Conservation (phyloP, 768 basidiomycete genomes). For the Mycena haematopus region DNA sequence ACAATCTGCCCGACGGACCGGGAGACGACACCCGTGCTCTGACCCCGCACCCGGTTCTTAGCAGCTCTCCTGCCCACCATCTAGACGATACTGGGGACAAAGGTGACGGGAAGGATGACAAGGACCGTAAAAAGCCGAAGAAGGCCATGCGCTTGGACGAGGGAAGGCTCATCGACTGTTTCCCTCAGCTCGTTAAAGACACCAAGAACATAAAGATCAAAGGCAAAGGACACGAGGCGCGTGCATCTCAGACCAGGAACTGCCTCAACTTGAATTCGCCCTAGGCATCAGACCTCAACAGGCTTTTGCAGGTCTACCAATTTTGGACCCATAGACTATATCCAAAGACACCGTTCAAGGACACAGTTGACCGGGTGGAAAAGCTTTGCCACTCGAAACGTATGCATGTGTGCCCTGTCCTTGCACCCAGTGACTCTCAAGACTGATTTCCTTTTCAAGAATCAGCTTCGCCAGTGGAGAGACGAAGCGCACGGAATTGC, state of each 20-base stretch:
- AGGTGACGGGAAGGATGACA: constrained; percentile 31
- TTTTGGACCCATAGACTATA: constrained; percentile 95
- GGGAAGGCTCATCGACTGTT: constrained; percentile 78
- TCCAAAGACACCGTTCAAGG: constrained; percentile 86
- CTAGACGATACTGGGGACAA: constrained; percentile 29
- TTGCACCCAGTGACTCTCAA: background rate
- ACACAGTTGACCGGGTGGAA: constrained; percentile 87
- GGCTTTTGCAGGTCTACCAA: constrained; percentile 85
- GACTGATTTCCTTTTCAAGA: constrained; percentile 47
- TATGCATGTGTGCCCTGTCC: constrained; percentile 70
- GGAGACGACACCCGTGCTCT: constrained; percentile 39
- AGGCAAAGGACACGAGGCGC: constrained; percentile 94
- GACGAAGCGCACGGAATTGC: constrained; percentile 62
- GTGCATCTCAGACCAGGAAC: constrained; percentile 18
- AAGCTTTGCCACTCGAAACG: constrained; percentile 85
- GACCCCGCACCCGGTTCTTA: constrained; percentile 54
- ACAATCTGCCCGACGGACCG: constrained; percentile 38
- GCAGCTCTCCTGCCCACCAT: constrained; percentile 56
- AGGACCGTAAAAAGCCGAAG: constrained; percentile 49
- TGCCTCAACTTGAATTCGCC: background rate
- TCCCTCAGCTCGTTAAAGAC: constrained; percentile 79
- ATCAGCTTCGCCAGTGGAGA: constrained; percentile 76
- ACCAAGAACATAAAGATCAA: constrained; percentile 80
- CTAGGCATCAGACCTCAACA: constrained; percentile 81
- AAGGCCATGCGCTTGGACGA: constrained; percentile 74